phyloP scores from a whole-genome alignment of 2,329 filamentous ascomycete species.

The Atkinsonella hypoxylon region DNA sequence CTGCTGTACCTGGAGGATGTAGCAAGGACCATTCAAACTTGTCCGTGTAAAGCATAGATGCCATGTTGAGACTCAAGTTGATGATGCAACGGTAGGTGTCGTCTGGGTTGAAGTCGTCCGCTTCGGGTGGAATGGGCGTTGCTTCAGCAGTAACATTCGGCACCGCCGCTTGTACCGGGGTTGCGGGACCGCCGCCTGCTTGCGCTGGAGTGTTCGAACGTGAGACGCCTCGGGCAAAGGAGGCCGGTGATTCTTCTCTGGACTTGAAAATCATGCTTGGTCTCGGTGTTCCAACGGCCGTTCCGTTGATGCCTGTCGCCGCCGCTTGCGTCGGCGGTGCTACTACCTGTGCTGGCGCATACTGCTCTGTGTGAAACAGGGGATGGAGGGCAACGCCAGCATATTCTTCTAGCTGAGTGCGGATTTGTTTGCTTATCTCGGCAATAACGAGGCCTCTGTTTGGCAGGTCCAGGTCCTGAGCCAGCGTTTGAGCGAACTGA shows the following conservation, averaged over 20 bases:
- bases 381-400: conserved; percentile 89
- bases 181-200: conserved; percentile 37
- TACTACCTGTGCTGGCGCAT: conserved; percentile 14
- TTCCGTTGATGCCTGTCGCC: conserved; percentile 9
- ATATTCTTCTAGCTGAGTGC: conserved; percentile 91
- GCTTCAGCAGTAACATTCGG: conserved; percentile 58
- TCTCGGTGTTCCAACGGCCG: conserved; percentile 17
- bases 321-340: conserved; percentile 9
- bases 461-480: conserved; percentile 87
- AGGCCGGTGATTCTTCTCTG: conserved; percentile 27
- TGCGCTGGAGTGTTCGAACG: conserved; percentile 46
- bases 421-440: conserved; percentile 87
- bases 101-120: conserved; percentile 74
- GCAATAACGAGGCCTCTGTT: conserved; percentile 56
- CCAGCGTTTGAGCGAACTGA: conserved; percentile 81
- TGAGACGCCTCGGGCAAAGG: conserved; percentile 24
- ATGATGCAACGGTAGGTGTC: conserved; percentile 93
- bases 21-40: conserved; percentile 96
- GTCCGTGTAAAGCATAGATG: conserved; percentile 86
- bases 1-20: conserved; percentile 82
- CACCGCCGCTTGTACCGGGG: conserved; percentile 26
- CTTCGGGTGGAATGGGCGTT: conserved; percentile 44
- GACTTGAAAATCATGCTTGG: conserved; percentile 20
- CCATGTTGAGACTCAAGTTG: conserved; percentile 79
- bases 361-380: conserved; percentile 58